Evolutionary conservation across 495 filamentous ascomycete species (phyloP).

Genomic region (Penicillium steckii): DNA sequence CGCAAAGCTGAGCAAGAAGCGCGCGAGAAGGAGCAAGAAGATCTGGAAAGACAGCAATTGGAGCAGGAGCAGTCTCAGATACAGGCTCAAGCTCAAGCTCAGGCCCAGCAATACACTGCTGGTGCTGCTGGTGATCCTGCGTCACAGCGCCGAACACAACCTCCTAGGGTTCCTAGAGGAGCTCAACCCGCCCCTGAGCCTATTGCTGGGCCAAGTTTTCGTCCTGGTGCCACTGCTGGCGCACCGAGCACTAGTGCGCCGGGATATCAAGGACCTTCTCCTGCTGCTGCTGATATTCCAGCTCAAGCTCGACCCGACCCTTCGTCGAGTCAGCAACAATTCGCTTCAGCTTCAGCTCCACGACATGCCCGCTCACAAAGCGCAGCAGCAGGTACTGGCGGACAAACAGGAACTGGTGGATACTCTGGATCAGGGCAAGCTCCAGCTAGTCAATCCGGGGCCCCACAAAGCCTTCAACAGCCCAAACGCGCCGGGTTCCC

Average conservation of each 20-base stretch:
- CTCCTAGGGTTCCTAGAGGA: conserved; percentile 24
- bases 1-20: conserved; percentile 59
- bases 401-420: conserved; percentile 10
- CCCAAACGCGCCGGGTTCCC: conserved; percentile 64
- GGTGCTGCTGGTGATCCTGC: conserved; percentile 55
- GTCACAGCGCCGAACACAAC: conserved; percentile 40
- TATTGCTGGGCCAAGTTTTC: not conserved
- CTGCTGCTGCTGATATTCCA: conserved; percentile 5
- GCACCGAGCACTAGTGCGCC: conserved; percentile 11
- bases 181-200: conserved; percentile 23
- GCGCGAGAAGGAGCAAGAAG: conserved; percentile 48
- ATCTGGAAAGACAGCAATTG: conserved; percentile 52
- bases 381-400: conserved; percentile 23
- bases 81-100: conserved; percentile 23
- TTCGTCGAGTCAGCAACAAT: conserved; percentile 32
- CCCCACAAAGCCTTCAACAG: conserved; percentile 38
- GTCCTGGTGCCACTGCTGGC: conserved; percentile 9
- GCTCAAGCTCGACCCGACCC: conserved; percentile 15
- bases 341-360: conserved; percentile 19
- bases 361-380: conserved; percentile 28
- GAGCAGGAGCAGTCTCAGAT: conserved; percentile 47
- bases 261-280: conserved; percentile 19
- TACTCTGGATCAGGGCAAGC: conserved; percentile 28
- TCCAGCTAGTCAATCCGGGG: conserved; percentile 25
- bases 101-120: conserved; percentile 47